Evolutionary conservation across 2,329 filamentous ascomycete species (phyloP), one percentile per base, ranked within the genome.

Genomic region (Pseudogymnoascus sp.): DNA sequence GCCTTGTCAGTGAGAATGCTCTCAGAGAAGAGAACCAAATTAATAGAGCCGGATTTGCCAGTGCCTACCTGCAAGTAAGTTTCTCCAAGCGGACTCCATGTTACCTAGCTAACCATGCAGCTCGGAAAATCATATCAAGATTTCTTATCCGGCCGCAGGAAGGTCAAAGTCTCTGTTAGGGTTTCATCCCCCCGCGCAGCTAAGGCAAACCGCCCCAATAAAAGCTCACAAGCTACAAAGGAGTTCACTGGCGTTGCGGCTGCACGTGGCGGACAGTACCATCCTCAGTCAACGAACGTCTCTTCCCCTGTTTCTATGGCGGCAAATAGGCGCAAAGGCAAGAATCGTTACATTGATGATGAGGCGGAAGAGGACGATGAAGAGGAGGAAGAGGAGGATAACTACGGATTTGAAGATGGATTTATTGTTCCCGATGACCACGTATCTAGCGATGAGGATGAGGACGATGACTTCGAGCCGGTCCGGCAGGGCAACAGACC

Each of bases 1-100:
- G 83, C 58, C 79, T 99, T 8, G 77, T 90, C 6, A 82, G 82
- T 4, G 89, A 95, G 69, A 87, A 87, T 48, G 90, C 87, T 5
- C 76, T 99, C 27, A 74, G 73, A 12, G 91, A 97, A 74, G 77
- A 87, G 35, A 89, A 90, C 70, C 77, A 83, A 59, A 77, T 85
- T 62, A 89, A 87, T 71, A 76, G 72, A 65, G 77, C 76, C 45
- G 77, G 83, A 84, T 92, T 96, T 71, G 83, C 90, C 1, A 83
- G 85, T 60, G 85, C 89, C 66, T 96, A 97, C 71, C 79, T 92
- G 58, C 75, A 78, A 63, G 86, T 87, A 77, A 77, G 82, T 72
- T 60, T n/a, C 13, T 18, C 37, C 36, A 8, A 35, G 27, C 18
- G 52, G 18, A 31, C 25, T 21, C 21, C 10, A 67, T 77, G 58